Percentiles rank a stretch among this genome's conserved stretches.
Evolutionary conservation across 2,329 filamentous ascomycete genomes (phyloP).

Genomic region (Aspergillus sp.): DNA sequence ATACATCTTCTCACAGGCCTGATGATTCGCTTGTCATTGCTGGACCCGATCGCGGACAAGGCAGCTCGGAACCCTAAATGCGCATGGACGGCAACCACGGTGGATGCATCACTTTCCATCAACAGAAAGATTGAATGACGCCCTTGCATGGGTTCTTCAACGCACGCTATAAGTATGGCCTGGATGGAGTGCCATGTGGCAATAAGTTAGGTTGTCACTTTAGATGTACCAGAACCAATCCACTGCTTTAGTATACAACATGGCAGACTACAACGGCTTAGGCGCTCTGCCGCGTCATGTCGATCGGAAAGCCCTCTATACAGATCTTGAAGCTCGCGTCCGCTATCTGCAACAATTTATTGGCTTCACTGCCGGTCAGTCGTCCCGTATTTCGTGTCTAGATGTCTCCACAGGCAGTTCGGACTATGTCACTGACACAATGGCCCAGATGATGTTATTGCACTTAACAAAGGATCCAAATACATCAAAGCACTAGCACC

Average conservation of each 20-base stretch:
- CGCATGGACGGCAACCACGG: background rate
- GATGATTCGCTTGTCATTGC: background rate
- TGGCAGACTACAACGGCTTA: background rate
- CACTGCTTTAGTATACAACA: background rate
- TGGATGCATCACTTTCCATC: background rate
- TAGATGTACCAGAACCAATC: background rate
- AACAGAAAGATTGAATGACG: too few relatives aligned
- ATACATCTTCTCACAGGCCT: background rate
- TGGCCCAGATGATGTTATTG: conserved; percentile 67
- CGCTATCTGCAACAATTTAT: background rate
- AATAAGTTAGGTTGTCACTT: background rate
- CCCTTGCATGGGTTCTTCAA: background rate
- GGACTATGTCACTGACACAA: background rate
- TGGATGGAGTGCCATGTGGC: background rate
- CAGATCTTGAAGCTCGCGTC: background rate
- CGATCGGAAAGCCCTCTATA: background rate
- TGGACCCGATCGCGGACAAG: background rate
- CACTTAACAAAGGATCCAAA: conserved; percentile 68
- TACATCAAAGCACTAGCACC: conserved; percentile 80
- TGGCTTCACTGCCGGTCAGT: background rate
- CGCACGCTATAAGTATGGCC: background rate
- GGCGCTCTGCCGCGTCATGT: background rate
- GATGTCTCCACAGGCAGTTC: too few relatives aligned
- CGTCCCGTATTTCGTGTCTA: background rate
- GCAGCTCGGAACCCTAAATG: background rate